Evolutionary conservation across 2,329 filamentous ascomycete species (phyloP).

Genomic region (Ascocoryne sarcoides): DNA sequence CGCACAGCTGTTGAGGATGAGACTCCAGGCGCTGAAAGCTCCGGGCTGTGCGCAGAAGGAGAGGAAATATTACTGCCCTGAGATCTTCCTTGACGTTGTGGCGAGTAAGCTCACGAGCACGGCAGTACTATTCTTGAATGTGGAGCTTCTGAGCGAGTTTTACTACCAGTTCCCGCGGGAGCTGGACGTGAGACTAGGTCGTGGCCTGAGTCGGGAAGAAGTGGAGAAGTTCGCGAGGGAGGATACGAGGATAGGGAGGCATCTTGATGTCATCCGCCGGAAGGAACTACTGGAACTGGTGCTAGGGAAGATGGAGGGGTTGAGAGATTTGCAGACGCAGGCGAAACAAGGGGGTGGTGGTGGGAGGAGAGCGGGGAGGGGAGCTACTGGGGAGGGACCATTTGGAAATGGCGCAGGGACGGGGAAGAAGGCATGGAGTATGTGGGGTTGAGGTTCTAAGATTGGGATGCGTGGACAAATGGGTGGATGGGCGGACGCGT

Average conservation of each 20-base stretch:
- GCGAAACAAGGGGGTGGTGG: conserved; percentile 46
- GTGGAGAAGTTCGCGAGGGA: conserved; percentile 88
- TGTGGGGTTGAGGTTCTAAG: too few relatives aligned
- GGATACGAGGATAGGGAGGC: conserved; percentile 79
- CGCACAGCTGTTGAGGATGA: conserved; percentile 82
- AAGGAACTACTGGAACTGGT: conserved; percentile 93
- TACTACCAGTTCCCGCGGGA: conserved; percentile 96
- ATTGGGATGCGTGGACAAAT: too few relatives aligned
- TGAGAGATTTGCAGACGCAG: conserved; percentile 73
- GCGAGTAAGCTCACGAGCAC: conserved; percentile 91
- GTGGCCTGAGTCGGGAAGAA: conserved; percentile 68
- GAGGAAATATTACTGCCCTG: conserved; percentile 95
- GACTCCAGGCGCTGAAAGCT: conserved; percentile 77
- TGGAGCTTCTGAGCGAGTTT: conserved; percentile 92
- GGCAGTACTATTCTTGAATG: conserved; percentile 92
- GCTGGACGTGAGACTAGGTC: conserved; percentile 76
- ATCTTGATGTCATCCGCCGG: conserved; percentile 83
- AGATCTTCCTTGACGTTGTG: conserved; percentile 95
- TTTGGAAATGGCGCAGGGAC: conserved; percentile 11
- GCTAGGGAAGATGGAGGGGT: conserved; percentile 87
- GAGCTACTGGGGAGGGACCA: conserved; percentile 5
- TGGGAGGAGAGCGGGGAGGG: conserved; percentile 16
- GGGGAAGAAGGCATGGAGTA: conserved; percentile 17
- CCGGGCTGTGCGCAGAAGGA: conserved; percentile 75
- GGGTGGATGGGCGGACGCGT: too few relatives aligned